Evolutionary conservation across 2,329 filamentous ascomycete species (phyloP).

Genomic region (Huntiella decipiens): DNA sequence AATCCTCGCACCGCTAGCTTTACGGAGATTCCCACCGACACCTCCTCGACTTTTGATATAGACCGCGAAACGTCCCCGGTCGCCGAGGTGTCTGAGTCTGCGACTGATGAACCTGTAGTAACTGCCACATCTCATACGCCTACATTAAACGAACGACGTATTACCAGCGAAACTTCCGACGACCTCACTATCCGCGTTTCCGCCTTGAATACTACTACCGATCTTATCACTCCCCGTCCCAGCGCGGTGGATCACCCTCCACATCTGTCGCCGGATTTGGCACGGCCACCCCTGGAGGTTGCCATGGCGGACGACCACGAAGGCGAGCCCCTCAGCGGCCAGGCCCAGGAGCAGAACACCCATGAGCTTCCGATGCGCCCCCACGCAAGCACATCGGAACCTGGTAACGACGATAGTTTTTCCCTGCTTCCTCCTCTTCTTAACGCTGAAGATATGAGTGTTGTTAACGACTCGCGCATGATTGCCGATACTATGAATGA

Average conservation of each 20-base stretch:
- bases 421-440: conserved; percentile 7
- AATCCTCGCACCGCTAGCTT: not conserved
- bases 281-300: not conserved
- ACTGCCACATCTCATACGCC: no score
- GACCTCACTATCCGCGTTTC: no score
- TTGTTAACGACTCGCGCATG: conserved; percentile 16
- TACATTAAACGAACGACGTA: no score
- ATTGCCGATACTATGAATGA: conserved; percentile 32
- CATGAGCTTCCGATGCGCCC: conserved; percentile 3
- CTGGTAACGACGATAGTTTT: conserved; percentile 3
- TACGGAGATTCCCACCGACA: conserved; percentile 3
- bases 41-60: not conserved
- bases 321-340: not conserved
- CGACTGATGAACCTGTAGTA: no score
- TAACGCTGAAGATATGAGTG: conserved; percentile 12
- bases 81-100: not conserved
- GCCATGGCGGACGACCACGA: conserved; percentile 7
- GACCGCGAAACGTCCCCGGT: not conserved
- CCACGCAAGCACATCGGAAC: not conserved
- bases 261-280: not conserved
- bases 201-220: no score
- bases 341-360: conserved; percentile 2
- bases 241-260: not conserved
- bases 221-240: not conserved
- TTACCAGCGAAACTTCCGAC: no score